phyloP scores from a whole-genome alignment of 2,329 filamentous ascomycete genomes.

The Aulographum hederae region DNA sequence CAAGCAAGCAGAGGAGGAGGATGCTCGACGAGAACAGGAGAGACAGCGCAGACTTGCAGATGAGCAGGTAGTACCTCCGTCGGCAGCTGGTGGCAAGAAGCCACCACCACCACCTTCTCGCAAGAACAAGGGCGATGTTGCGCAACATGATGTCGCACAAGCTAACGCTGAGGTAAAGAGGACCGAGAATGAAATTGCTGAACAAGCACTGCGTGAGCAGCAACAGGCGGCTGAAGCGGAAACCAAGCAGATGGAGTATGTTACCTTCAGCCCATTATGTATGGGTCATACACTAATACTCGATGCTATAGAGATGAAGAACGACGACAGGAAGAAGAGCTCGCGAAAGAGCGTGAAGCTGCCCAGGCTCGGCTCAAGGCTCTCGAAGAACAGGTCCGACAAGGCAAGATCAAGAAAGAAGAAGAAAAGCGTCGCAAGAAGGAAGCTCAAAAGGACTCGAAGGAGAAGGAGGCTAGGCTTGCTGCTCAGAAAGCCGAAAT shows the following conservation, averaged over 20 bases:
- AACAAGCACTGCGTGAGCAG: conserved; percentile 43
- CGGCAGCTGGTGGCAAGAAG: conserved; percentile 19
- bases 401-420: conserved; percentile 87
- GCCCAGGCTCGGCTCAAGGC: conserved; percentile 69
- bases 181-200: conserved; percentile 35
- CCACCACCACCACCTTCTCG: conserved; percentile 54
- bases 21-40: conserved; percentile 73
- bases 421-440: conserved; percentile 91
- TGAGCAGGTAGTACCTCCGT: conserved; percentile 47
- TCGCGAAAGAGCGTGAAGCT: conserved; percentile 62
- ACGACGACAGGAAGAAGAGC: conserved; percentile 58
- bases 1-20: conserved; percentile 83
- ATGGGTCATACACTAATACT: conserved; percentile 9
- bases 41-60: conserved; percentile 67
- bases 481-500: conserved; percentile 79
- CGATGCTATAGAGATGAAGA: conserved; percentile 57
- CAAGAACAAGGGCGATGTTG: conserved; percentile 41
- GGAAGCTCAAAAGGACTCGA: conserved; percentile 68
- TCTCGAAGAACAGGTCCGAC: conserved; percentile 82
- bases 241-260: conserved; percentile 68
- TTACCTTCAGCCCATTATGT: conserved; percentile 12
- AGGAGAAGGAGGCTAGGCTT: conserved; percentile 72
- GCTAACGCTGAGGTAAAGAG: conserved; percentile 38
- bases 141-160: conserved; percentile 32
- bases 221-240: conserved; percentile 60